These are phyloP conservation scores for Mycena leptocephala DNA, from an alignment of 768 basidiomycete genomes.

Conservation along the genomic window DNA sequence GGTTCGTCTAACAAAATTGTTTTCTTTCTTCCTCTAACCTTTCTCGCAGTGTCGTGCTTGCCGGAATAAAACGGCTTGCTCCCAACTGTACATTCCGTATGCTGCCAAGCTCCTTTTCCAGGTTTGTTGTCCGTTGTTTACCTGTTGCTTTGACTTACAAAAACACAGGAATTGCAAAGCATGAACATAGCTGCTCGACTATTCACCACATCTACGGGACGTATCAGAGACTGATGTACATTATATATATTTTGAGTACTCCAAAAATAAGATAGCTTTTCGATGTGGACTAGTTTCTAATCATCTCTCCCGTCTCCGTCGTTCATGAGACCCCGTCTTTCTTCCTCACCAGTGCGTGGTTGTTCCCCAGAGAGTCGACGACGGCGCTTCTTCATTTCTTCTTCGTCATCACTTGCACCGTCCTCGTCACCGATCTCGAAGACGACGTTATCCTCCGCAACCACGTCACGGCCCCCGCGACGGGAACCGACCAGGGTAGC, in stretches of 20 bases:
- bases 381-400: constrained; percentile 70
- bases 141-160: neutral
- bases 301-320: constrained; percentile 36
- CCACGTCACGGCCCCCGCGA: constrained; percentile 62
- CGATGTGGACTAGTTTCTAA: constrained; percentile 25
- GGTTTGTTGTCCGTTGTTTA: constrained; percentile 59
- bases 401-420: constrained; percentile 75
- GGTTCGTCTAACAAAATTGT: constrained; percentile 49
- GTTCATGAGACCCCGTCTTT: constrained; percentile 79
- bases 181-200: constrained; percentile 95
- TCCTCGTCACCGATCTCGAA: constrained; percentile 95
- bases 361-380: constrained; percentile 65
- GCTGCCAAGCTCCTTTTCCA: constrained; percentile 98
- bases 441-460: constrained; percentile 82
- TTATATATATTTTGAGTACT: constrained; percentile 21
- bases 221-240: constrained; percentile 77
- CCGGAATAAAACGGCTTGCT: constrained; percentile 96
- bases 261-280: constrained; percentile 35
- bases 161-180: constrained; percentile 86
- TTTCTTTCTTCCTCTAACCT: neutral
- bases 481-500: constrained; percentile 80
- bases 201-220: constrained; percentile 90
- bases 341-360: constrained; percentile 63
- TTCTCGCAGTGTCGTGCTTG: constrained; percentile 86
- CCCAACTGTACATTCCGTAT: constrained; percentile 94